Conservation (phyloP, 2,329 filamentous ascomycete species). For the Epichloe uncinata region DNA sequence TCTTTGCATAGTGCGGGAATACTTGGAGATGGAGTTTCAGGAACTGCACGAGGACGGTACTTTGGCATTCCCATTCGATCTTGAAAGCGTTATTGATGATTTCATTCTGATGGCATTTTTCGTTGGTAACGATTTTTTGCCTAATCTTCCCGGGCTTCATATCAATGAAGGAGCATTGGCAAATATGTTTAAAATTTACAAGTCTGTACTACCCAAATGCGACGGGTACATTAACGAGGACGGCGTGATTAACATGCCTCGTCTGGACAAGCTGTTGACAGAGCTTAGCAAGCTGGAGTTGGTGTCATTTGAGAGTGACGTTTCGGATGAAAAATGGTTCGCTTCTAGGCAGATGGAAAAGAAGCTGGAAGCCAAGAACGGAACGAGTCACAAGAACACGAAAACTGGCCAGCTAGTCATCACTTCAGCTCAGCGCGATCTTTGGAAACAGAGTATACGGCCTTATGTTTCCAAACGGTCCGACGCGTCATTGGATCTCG, state of each 20-base stretch:
- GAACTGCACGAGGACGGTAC: conserved; percentile 64
- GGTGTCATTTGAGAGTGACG: conserved; percentile 84
- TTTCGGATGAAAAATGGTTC: conserved; percentile 82
- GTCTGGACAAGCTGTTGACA: conserved; percentile 64
- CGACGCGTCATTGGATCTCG: conserved; percentile 56
- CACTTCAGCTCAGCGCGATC: conserved; percentile 63
- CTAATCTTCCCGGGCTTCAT: conserved; percentile 88
- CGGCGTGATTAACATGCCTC: conserved; percentile 77
- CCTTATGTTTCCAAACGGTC: conserved; percentile 64
- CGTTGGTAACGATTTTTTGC: conserved; percentile 97
- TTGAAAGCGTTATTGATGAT: conserved; percentile 95
- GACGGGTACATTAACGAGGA: conserved; percentile 95
- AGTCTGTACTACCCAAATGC: conserved; percentile 71
- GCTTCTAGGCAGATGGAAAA: conserved; percentile 70
- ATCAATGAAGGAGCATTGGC: conserved; percentile 97
- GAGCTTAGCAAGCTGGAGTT: conserved; percentile 82
- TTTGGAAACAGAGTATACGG: conserved; percentile 71
- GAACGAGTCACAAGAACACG: conserved; percentile 36
- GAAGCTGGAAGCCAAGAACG: conserved; percentile 44
- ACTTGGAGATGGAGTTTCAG: conserved; percentile 92
- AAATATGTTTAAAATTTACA: conserved; percentile 96
- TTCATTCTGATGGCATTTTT: conserved; percentile 99
- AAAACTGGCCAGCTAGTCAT: conserved; percentile 54
- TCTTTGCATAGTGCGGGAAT: conserved; percentile 93
- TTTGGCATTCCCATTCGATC: conserved; percentile 70